Conservation (phyloP, 2,329 filamentous ascomycete genomes). For the Plectosphaerella cucumerina region DNA sequence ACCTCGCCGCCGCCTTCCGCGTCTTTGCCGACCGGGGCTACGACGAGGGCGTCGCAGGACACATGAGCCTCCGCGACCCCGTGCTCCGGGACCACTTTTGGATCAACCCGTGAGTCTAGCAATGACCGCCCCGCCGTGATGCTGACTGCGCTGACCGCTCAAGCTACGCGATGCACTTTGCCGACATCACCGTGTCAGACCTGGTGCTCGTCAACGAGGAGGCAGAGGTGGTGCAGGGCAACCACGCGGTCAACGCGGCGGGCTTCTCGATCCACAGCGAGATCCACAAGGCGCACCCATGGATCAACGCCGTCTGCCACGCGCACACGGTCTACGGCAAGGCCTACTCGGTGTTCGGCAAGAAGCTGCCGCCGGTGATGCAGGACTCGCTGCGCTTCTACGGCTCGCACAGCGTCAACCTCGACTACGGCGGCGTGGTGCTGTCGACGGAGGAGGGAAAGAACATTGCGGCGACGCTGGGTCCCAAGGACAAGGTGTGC, state of each 20-base stretch:
- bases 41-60: constrained; percentile 59
- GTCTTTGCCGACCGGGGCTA: constrained; percentile 52
- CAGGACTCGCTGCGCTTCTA: constrained; percentile 48
- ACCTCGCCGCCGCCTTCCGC: constrained; percentile 50
- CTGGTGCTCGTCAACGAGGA: constrained; percentile 7
- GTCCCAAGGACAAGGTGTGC: constrained; percentile 49
- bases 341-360: constrained; percentile 63
- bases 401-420: constrained; percentile 58
- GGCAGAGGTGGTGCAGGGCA: constrained; percentile 1
- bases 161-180: constrained; percentile 3
- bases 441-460: constrained; percentile 59
- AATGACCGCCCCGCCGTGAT: no score
- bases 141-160: background rate
- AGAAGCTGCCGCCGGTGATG: constrained; percentile 65
- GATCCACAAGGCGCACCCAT: constrained; percentile 60
- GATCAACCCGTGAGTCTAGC: constrained; percentile 51
- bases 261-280: constrained; percentile 69
- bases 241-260: constrained; percentile 54
- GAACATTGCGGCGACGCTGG: constrained; percentile 61
- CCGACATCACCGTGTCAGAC: constrained; percentile 4
- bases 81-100: constrained; percentile 57
- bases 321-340: constrained; percentile 56
- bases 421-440: constrained; percentile 44
- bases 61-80: constrained; percentile 58
- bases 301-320: constrained; percentile 65